Base-by-base conservation (phyloP, 805 yeast species). In the Ogataea nonfermentans region DNA sequence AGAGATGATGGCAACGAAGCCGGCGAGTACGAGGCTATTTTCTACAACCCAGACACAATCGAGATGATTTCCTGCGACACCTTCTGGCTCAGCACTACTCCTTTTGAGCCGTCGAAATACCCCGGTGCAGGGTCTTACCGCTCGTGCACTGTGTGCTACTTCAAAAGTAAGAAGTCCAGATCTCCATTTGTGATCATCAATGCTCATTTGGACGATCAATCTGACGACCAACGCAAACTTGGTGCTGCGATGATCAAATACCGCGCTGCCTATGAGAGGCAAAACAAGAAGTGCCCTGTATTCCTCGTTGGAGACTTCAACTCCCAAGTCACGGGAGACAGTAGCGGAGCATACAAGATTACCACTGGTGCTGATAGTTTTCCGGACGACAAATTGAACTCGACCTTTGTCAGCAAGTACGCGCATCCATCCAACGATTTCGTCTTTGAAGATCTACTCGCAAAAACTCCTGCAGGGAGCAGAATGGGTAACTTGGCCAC, bases 301-400 rank as follows among this genome's bases (percentile, higher is more conserved):
- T 60, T 75, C 35, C 59, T 78, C n/a, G 59, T 68, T 11, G 84
- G 84, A 3, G 83, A 78, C 52, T 73, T 79, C 60, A 79, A 79
- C 51, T 69, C 79, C 25, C 62, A 66, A 37, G 68, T 73, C 1
- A 47, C 56, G n/a, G 73, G 70, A 12, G 63, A 56, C 8, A 65
- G 67, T 0, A 62, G 58, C 37, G 57, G 55, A 19, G 70, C 64
- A 19, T 60, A 67, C 44, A 29, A 50, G 4, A 48, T 59, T 7
- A 51, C 58, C 9, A 59, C 66, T 3, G 59, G 63, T 3, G 48
- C 38, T 1, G 12, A 24, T 24, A 41, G 40, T 4, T 37, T 32
- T 25, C 23, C 47, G 4, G 17, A 11, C 5, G 12, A 24, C 13
- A 7, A 17, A 6, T 37, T 57, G n/a, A 49, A 61, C 35, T 11